Evolutionary conservation across 176 grass and related monocot genomes (phyloP).

Genomic region (Raddia distichophylla): DNA sequence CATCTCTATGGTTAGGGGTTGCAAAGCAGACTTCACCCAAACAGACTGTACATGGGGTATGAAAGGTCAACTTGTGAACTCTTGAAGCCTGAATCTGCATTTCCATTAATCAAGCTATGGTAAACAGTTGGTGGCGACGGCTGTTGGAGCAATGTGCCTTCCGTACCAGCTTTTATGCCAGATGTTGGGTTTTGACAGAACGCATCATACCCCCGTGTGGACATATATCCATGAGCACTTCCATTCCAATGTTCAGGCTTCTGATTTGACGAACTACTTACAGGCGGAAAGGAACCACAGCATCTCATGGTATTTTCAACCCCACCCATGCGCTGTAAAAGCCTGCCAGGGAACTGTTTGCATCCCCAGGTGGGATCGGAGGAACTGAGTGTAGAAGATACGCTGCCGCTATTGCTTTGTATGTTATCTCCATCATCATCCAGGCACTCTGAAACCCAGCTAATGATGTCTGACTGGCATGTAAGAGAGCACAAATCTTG

Average conservation of each 20-base stretch:
- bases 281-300: background rate
- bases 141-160: constrained; percentile 20
- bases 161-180: constrained; percentile 36
- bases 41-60: constrained; percentile 47
- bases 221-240: constrained; percentile 35
- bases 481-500: constrained; percentile 34
- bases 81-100: constrained; percentile 37
- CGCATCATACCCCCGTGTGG: constrained; percentile 37
- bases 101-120: constrained; percentile 42
- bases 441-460: constrained; percentile 47
- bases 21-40: constrained; percentile 22
- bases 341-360: constrained; percentile 25
- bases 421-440: constrained; percentile 34
- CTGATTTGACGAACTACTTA: constrained; percentile 30
- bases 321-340: constrained; percentile 8
- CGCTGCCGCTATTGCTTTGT: constrained; percentile 28
- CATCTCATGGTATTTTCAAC: constrained; percentile 24
- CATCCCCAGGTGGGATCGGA: constrained; percentile 21
- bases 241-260: constrained; percentile 40
- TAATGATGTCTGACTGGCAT: constrained; percentile 34
- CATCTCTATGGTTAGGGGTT: constrained; percentile 46
- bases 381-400: constrained; percentile 30
- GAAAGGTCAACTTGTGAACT: constrained; percentile 35
- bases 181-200: constrained; percentile 30
- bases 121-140: background rate